Evolutionary conservation across 805 yeast genomes (phyloP), one percentile per base, ranked within the genome.

Genomic region (Candida taoyuanica): DNA sequence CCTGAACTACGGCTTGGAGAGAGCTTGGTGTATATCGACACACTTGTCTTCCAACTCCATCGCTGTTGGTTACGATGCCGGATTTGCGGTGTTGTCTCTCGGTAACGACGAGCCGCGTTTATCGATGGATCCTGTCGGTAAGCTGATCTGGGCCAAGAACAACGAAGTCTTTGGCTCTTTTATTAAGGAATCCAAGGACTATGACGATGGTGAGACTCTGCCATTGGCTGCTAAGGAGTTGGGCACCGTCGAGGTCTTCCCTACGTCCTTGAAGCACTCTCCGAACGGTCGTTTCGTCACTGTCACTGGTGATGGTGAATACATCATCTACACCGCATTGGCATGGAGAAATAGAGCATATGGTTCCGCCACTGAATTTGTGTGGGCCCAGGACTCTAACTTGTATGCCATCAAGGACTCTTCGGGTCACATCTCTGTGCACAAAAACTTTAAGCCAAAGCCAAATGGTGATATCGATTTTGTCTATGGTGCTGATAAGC

Each of bases 251-350:
- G 98, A 93, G 63, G 77, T 91, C 32, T 93, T 81, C 71, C 98
- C 98, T 37, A 83, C 85, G 45, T 74, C 84, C 43, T 72, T 93
- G 55, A 67, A 73, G 34, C 98, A 93, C 63, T 91, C 98, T 31
- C 97, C 98, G 47, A 93, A 93, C 59, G 99, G 99, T 47, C 79
- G 96, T 63, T 93, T 85, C 60, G 97, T 89, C 28, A 84, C 98
- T 19, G 96, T 93, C 34, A 83, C 91, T 32, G 99, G 99, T 58
- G 98, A 93, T 65, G 97, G 96, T 43, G 99, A 93, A 64, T 91
- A 87, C 61, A 86, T 91, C 52, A 82, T 93, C 38, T 93, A 91
- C 65, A 89, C 98, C 3, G 91, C 98, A 2, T 74, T 93, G 54
- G 98, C 98, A 1, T 93, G 98, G 98, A 79, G 98, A 68, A 88